phyloP scores from a whole-genome alignment of 129 eudicot genomes.

The Centaurea solstitialis region DNA sequence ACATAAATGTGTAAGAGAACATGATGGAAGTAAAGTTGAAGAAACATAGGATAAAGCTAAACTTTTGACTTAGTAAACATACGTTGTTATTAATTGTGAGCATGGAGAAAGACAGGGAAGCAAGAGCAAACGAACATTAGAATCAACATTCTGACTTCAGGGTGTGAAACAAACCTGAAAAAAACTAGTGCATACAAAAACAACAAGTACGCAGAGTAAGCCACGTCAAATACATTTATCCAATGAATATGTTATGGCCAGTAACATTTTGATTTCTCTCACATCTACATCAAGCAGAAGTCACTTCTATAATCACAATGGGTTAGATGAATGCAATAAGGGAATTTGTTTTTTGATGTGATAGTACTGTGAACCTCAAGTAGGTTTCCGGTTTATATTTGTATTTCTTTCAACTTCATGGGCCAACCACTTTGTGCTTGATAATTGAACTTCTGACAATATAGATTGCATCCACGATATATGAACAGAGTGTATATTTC shows the following conservation, averaged over 20 bases:
- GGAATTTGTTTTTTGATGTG: neutral
- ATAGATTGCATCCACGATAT: neutral
- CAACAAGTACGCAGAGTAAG: neutral
- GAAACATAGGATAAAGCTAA: slow-evolving; percentile 5
- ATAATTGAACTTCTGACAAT: neutral
- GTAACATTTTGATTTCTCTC: neutral
- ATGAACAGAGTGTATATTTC: neutral
- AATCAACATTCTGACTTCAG: slow-evolving; percentile 1
- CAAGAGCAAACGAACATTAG: slow-evolving; percentile 6
- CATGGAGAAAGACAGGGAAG: neutral
- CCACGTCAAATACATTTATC: neutral
- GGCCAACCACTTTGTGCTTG: neutral
- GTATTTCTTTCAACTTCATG: neutral
- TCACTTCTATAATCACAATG: neutral
- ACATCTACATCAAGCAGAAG: neutral
- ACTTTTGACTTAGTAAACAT: neutral
- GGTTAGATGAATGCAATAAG: neutral
- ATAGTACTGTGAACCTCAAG: neutral
- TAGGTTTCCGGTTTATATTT: neutral
- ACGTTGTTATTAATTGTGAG: neutral
- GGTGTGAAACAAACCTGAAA: neutral
- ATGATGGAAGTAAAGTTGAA: neutral
- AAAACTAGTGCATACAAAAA: neutral
- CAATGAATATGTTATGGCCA: neutral
- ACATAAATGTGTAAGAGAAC: neutral